Conservation (phyloP, 495 filamentous ascomycete genomes). For the Cudoniella acicularis region DNA sequence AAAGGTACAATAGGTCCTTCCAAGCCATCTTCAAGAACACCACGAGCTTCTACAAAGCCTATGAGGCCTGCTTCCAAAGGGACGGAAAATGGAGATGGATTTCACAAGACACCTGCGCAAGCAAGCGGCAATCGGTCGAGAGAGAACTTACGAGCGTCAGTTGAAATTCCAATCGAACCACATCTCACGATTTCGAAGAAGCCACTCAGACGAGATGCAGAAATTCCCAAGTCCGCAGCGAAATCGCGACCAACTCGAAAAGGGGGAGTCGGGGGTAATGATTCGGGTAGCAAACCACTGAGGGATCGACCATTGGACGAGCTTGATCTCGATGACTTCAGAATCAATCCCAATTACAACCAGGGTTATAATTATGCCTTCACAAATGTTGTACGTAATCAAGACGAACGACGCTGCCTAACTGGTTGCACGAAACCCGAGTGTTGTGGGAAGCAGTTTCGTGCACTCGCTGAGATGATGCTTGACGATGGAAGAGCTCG, state of each 20-base stretch:
- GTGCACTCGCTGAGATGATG: constrained; percentile 52
- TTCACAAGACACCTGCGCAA: too few species aligned
- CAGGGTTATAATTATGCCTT: constrained; percentile 73
- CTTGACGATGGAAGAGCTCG: constrained; percentile 12
- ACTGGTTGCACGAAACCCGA: constrained; percentile 70
- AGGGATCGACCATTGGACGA: constrained; percentile 48
- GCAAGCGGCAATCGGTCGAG: too few species aligned
- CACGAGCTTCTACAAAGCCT: not conserved
- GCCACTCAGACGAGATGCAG: not conserved
- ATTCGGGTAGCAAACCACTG: constrained; percentile 40
- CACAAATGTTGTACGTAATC: constrained; percentile 68
- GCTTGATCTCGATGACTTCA: constrained; percentile 69
- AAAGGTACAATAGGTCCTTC: constrained; percentile 1
- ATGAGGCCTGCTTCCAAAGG: constrained; percentile 7
- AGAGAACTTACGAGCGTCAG: too few species aligned
- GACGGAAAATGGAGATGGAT: too few species aligned
- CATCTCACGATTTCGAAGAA: not conserved
- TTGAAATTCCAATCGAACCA: not conserved
- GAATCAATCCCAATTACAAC: constrained; percentile 72
- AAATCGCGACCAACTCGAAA: not conserved
- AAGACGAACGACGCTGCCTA: constrained; percentile 68
- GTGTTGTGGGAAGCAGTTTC: constrained; percentile 75
- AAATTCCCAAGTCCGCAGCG: not conserved
- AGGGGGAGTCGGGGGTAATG: constrained; percentile 5
- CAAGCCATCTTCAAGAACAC: constrained; percentile 11